These are phyloP conservation scores for Xylaria multiplex DNA, from an alignment of 2,329 filamentous ascomycete species.

Conservation along the genomic window DNA sequence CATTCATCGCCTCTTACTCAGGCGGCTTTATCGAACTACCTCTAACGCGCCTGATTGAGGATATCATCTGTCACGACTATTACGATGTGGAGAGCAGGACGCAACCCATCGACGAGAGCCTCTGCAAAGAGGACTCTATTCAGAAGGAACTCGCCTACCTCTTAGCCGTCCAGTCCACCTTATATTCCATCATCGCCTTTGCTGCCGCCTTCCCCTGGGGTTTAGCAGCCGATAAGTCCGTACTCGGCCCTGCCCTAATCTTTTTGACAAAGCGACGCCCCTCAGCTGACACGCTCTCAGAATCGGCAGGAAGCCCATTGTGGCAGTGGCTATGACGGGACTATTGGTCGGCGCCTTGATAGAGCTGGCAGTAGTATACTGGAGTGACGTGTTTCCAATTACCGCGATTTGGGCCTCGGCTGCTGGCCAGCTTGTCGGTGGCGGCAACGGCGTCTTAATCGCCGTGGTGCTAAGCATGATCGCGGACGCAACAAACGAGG, in stretches of 20 bases:
- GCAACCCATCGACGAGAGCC: constrained; percentile 50
- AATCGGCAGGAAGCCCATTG: constrained; percentile 52
- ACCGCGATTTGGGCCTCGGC: constrained; percentile 51
- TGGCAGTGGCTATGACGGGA: constrained; percentile 49
- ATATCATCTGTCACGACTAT: constrained; percentile 52
- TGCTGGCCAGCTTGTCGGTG: constrained; percentile 49
- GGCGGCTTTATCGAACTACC: constrained; percentile 49
- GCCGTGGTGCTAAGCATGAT: constrained; percentile 52
- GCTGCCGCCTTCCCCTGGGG: constrained; percentile 54
- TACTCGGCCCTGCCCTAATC: not conserved
- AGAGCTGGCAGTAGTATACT: constrained; percentile 48
- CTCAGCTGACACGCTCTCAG: constrained; percentile 32
- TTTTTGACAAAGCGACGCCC: not conserved
- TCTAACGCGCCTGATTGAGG: constrained; percentile 50
- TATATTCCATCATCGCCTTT: constrained; percentile 49
- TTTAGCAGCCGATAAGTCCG: constrained; percentile 47
- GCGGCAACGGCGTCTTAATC: constrained; percentile 48
- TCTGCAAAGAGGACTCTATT: constrained; percentile 50
- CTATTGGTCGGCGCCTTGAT: constrained; percentile 44
- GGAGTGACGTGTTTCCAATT: constrained; percentile 49
- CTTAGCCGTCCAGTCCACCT: constrained; percentile 46
- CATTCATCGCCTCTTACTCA: constrained; percentile 48
- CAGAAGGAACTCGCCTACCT: constrained; percentile 52
- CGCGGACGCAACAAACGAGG: constrained; percentile 48
- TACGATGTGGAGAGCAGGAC: constrained; percentile 43